phyloP scores from a whole-genome alignment of 495 filamentous ascomycete genomes.

The Hapsidospora chrysogenum region DNA sequence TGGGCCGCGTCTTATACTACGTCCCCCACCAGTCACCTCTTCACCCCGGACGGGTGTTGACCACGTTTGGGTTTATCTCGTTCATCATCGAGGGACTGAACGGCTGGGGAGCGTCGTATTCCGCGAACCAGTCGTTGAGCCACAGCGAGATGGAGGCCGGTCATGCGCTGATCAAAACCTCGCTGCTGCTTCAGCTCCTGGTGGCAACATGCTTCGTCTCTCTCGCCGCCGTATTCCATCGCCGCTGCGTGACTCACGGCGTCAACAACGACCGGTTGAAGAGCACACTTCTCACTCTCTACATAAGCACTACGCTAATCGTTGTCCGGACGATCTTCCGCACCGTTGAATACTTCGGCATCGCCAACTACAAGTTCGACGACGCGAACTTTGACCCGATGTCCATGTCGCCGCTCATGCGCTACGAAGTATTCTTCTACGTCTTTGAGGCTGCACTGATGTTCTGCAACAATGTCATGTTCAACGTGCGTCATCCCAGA shows the following conservation, averaged over 20 bases:
- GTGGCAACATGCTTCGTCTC: conserved; percentile 42
- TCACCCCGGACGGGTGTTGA: too few species aligned
- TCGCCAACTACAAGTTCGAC: conserved; percentile 14
- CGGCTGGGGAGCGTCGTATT: too few species aligned
- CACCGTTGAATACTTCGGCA: conserved; percentile 43
- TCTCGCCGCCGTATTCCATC: conserved; percentile 42
- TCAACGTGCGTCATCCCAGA: conserved; percentile 49
- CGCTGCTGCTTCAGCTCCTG: too few species aligned
- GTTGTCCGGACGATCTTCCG: conserved; percentile 48
- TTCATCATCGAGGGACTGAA: too few species aligned
- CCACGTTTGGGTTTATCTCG: too few species aligned
- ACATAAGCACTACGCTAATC: conserved; percentile 43
- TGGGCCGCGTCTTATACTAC: too few species aligned
- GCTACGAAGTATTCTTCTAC: conserved; percentile 59
- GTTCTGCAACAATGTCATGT: conserved; percentile 41
- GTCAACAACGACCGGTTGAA: conserved; percentile 40
- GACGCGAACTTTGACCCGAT: conserved; percentile 12
- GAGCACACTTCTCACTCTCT: conserved; percentile 40
- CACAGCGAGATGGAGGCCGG: too few species aligned
- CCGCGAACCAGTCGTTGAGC: too few species aligned
- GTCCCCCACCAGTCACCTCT: too few species aligned
- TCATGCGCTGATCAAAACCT: too few species aligned
- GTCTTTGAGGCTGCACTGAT: conserved; percentile 52
- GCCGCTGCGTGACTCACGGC: conserved; percentile 34
- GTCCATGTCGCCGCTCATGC: conserved; percentile 32